These are phyloP conservation scores for Colletotrichum karsti DNA, from an alignment of 2,329 filamentous ascomycete species.

Conservation along the genomic window DNA sequence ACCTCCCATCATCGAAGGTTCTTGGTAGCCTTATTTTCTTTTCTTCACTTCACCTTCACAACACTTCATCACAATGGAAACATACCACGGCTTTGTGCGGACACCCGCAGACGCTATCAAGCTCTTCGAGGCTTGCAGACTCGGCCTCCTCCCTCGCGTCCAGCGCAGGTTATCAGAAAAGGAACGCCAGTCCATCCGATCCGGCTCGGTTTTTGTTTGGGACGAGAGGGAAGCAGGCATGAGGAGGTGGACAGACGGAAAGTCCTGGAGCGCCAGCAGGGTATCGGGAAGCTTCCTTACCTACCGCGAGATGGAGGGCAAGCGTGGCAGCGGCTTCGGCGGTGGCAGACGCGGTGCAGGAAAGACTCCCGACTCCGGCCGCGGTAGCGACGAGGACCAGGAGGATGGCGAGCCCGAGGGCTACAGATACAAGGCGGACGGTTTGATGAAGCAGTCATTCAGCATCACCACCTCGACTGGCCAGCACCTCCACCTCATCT, in stretches of 20 bases:
- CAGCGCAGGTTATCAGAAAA: constrained; percentile 95
- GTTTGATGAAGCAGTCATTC: constrained; percentile 99
- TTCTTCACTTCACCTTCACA: constrained; percentile 14
- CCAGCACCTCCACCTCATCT: constrained; percentile 96
- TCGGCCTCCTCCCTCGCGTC: constrained; percentile 89
- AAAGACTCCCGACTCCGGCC: constrained; percentile 85
- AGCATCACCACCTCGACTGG: constrained; percentile 92
- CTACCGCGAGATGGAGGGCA: constrained; percentile 98
- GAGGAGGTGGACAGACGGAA: constrained; percentile 98
- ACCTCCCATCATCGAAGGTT: background rate
- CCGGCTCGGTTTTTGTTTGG: constrained; percentile 99
- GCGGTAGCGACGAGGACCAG: constrained; percentile 85
- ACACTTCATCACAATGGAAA: constrained; percentile 77
- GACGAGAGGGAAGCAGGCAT: constrained; percentile 98
- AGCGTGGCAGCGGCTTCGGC: constrained; percentile 83
- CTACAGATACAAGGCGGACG: constrained; percentile 94
- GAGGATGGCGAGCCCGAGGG: constrained; percentile 88
- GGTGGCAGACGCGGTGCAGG: constrained; percentile 65
- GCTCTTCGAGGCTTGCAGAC: constrained; percentile 94
- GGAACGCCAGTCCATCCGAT: constrained; percentile 94
- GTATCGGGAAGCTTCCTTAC: constrained; percentile 98
- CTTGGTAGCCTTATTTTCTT: constrained; percentile 18
- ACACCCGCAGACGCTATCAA: constrained; percentile 98
- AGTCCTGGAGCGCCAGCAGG: constrained; percentile 97
- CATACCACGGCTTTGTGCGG: constrained; percentile 93